A percentile compares a stretch with the other conserved stretches of the same genome.
Evolutionary conservation across 306 rosid genomes (phyloP).

Genomic region (Vachellia collinsii): DNA sequence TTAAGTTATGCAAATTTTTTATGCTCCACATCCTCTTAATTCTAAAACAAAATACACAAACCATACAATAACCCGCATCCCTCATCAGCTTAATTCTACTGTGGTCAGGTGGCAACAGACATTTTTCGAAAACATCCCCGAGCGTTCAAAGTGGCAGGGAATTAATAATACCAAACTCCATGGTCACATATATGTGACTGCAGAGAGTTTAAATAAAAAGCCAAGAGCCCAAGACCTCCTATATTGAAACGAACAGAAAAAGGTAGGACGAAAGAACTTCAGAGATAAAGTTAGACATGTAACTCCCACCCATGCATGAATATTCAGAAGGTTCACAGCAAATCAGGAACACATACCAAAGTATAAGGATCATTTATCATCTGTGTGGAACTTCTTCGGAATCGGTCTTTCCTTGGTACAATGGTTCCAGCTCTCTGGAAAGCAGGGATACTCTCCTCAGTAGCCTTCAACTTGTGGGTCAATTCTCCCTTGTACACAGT

Average conservation of each 20-base stretch:
- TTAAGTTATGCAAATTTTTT: slow-evolving; percentile 15
- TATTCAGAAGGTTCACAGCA: slow-evolving; percentile 25
- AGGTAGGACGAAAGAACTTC: slow-evolving; percentile 11
- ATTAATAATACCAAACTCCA: slow-evolving; percentile 19
- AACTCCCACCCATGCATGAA: slow-evolving; percentile 1
- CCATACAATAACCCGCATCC: slow-evolving; percentile 8
- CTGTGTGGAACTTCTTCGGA: slow-evolving; percentile 93
- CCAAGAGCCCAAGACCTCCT: slow-evolving; percentile 10
- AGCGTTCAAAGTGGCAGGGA: slow-evolving; percentile 12
- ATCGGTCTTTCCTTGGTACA: slow-evolving; percentile 86
- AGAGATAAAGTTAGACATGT: not conserved
- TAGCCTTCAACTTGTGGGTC: slow-evolving; percentile 69
- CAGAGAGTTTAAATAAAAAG: slow-evolving; percentile 23
- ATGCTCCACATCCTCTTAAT: slow-evolving; percentile 10
- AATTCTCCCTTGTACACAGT: slow-evolving; percentile 70
- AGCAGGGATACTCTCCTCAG: slow-evolving; percentile 86
- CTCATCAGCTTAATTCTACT: not conserved
- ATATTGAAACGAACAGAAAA: slow-evolving; percentile 22
- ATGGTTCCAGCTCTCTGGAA: slow-evolving; percentile 93
- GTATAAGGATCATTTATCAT: slow-evolving; percentile 93
- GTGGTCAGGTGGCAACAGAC: slow-evolving; percentile 15
- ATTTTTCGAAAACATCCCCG: not conserved
- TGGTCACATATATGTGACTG: slow-evolving; percentile 8
- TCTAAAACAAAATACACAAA: slow-evolving; percentile 18
- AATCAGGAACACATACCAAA: slow-evolving; percentile 64